Evolutionary conservation across 2,329 filamentous ascomycete species (phyloP).

Genomic region (Keithomyces neogunnii): DNA sequence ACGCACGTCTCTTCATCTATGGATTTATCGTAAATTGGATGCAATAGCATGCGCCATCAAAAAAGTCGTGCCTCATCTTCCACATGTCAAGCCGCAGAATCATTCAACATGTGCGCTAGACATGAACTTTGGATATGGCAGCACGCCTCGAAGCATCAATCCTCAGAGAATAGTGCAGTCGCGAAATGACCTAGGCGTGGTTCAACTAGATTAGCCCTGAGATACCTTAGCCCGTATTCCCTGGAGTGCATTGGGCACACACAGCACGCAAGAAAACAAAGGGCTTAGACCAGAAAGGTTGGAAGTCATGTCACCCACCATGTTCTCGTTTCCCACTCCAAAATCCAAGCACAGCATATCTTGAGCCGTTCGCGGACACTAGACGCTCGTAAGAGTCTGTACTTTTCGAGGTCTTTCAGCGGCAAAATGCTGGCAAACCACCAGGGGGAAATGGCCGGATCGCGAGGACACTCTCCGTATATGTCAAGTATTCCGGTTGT

Average conservation of each 20-base stretch:
- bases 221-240: background rate
- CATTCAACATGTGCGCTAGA: background rate
- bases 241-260: background rate
- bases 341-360: conserved; percentile 72
- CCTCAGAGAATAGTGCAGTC: conserved; percentile 22
- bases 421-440: conserved; percentile 84
- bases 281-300: background rate
- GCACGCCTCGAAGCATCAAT: conserved; percentile 7
- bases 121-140: no score
- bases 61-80: background rate
- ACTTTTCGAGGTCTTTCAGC: conserved; percentile 70
- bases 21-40: background rate
- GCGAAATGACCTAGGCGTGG: conserved; percentile 19
- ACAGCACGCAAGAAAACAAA: background rate
- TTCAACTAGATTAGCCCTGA: conserved; percentile 19
- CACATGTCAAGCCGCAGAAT: no score
- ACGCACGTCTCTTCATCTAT: no score
- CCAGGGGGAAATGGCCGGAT: conserved; percentile 74
- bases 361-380: conserved; percentile 77
- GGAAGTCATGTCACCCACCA: conserved; percentile 48
- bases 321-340: conserved; percentile 58
- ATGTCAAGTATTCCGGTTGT: conserved; percentile 61
- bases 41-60: background rate
- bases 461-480: conserved; percentile 69
- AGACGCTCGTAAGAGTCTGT: conserved; percentile 60